A percentile compares a stretch with the other conserved stretches of the same genome.
These are phyloP conservation scores for Rhytidiadelphus loreus DNA, from an alignment of 225 moss, liverwort and hornwort genomes.

Conservation along the genomic window DNA sequence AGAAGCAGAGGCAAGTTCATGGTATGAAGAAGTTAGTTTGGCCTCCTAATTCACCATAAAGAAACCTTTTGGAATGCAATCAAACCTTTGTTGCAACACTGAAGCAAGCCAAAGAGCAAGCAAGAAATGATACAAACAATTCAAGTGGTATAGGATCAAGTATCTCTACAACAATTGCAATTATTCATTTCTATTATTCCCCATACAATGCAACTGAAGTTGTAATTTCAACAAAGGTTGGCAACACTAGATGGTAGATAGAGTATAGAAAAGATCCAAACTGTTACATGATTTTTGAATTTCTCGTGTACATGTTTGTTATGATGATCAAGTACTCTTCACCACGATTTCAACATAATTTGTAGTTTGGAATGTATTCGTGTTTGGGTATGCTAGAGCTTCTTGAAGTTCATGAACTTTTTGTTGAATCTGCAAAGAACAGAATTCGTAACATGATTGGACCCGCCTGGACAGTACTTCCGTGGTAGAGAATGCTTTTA, in stretches of 20 bases:
- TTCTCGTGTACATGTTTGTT: background rate
- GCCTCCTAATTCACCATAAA: background rate
- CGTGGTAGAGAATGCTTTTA: background rate
- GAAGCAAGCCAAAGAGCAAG: fast-evolving
- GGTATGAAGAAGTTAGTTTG: background rate
- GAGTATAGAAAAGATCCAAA: background rate
- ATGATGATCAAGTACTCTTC: background rate
- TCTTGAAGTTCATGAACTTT: background rate
- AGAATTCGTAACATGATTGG: background rate
- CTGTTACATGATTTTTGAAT: background rate
- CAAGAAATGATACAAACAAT: background rate
- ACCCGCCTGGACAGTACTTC: background rate
- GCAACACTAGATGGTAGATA: background rate
- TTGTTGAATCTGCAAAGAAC: background rate
- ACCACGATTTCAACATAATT: background rate
- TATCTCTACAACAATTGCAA: background rate
- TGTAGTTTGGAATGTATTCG: fast-evolving
- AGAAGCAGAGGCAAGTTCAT: background rate
- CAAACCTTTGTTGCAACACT: background rate
- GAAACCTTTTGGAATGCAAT: background rate
- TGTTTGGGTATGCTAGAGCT: background rate
- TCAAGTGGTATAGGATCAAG: background rate
- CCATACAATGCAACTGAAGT: background rate
- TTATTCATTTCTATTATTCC: background rate
- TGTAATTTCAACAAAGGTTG: background rate